Conservation (phyloP, 495 filamentous ascomycete species). For the Parachaetomium inaequale region DNA sequence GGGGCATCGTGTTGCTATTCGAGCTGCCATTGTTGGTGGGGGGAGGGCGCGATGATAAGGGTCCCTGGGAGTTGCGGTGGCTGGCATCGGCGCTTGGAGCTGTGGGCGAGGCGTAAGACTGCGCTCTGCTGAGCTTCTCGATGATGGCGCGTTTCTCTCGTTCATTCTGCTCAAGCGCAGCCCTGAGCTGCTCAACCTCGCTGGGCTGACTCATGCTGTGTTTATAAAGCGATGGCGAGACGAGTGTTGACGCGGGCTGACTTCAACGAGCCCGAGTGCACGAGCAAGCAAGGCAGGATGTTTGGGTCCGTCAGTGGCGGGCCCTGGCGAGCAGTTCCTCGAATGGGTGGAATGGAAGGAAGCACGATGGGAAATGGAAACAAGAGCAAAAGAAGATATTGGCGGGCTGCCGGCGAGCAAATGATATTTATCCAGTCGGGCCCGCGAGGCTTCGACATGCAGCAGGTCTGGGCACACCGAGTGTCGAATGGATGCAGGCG, state of each 20-base stretch:
- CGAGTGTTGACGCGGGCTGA: background rate
- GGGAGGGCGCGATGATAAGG: conserved; percentile 20
- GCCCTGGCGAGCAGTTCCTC: background rate
- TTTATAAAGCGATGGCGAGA: background rate
- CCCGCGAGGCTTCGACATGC: conserved; percentile 27
- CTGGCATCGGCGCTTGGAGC: conserved; percentile 23
- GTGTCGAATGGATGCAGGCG: conserved; percentile 9
- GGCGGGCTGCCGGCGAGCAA: conserved; percentile 24
- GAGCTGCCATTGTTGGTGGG: conserved; percentile 31
- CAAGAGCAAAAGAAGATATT: conserved; percentile 18
- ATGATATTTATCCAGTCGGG: conserved; percentile 34
- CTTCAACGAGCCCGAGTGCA: background rate
- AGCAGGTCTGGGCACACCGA: conserved; percentile 7
- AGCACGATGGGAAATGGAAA: conserved; percentile 1
- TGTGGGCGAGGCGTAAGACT: conserved; percentile 7
- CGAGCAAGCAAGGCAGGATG: background rate
- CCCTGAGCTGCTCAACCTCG: conserved; percentile 21
- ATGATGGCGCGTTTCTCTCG: conserved; percentile 21
- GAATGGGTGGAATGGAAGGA: conserved; percentile 12
- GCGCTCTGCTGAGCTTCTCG: conserved; percentile 24
- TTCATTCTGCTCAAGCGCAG: conserved; percentile 18
- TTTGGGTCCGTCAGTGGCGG: background rate
- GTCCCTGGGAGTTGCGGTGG: conserved; percentile 31
- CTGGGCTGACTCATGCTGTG: conserved; percentile 26
- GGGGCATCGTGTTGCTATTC: conserved; percentile 36